Conservation (phyloP, 495 filamentous ascomycete species). For the Sporormia fimetaria region DNA sequence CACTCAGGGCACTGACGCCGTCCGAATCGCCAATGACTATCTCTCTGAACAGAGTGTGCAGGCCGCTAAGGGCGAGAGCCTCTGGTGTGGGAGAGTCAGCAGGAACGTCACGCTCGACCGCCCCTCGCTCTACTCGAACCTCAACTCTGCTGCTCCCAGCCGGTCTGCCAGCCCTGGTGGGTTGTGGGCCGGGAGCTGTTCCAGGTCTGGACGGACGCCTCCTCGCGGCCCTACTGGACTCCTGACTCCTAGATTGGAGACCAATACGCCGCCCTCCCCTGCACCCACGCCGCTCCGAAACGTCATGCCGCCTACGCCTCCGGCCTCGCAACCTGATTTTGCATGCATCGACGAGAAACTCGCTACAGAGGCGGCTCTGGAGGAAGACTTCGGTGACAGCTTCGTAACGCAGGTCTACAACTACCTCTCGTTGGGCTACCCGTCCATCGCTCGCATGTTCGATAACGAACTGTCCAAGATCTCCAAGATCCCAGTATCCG, state of each 20-base stretch:
- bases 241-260: conserved; percentile 28
- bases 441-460: conserved; percentile 66
- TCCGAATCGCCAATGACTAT: conserved; percentile 39
- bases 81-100: conserved; percentile 28
- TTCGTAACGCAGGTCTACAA: conserved; percentile 95
- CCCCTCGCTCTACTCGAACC: conserved; percentile 16
- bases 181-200: conserved; percentile 35
- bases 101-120: conserved; percentile 1
- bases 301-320: conserved; percentile 25
- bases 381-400: conserved; percentile 61
- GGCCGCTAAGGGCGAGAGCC: conserved; percentile 22
- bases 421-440: conserved; percentile 85
- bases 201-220: conserved; percentile 19
- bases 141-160: too few relatives aligned
- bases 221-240: conserved; percentile 29
- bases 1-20: conserved; percentile 30
- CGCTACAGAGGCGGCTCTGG: conserved; percentile 40
- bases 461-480: conserved; percentile 76
- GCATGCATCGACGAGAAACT: conserved; percentile 37
- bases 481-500: conserved; percentile 49
- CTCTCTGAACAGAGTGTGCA: conserved; percentile 34
- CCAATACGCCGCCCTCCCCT: conserved; percentile 23
- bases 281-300: conserved; percentile 16
- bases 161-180: conserved; percentile 24
- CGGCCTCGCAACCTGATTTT: conserved; percentile 22